Evolutionary conservation across 768 basidiomycete species (phyloP), one percentile per base, ranked within the genome.

Genomic region (Russula dissimulans): DNA sequence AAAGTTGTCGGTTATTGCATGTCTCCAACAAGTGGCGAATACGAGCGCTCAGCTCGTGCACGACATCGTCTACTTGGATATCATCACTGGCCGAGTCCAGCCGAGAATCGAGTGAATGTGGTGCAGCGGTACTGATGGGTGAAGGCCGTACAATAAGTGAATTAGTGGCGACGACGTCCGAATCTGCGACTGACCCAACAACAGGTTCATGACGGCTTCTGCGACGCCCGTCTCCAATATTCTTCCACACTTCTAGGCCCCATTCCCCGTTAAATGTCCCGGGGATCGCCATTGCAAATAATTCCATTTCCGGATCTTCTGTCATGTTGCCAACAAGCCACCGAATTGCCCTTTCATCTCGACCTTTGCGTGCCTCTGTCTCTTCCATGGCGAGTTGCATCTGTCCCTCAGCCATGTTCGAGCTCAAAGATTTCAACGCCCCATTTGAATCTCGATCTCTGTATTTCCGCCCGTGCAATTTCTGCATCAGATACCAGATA

Each of bases 401-500:
- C n/a, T 36, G 49, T 22, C 49, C 49, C 36, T 11, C 7, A 2
- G 34, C 17, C 49, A 50, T 50, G 49, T 50, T 38, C 49, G 49
- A 36, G 12, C 49, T 50, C 6, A 50, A 32, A 31, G 34, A 31
- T 22, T 22, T 51, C 34, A 5, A 36, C 3, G 5, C 10, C 10
- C 34, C 34, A 36, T 36, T 10, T 10, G 22, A 26, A 22, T 4
- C 26, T 3, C 43, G 51, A 15, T 57, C 55, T 1, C 17, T 56
- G 51, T 64, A 54, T 5, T n/a, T 34, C 15, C 59, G 32, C 5
- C 22, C 32, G 17, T 32, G 39, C 3, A 61, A 2, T 5, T 17
- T 49, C 18, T 57, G 59, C 2, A 29, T 3, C 14, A 57, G 2
- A 38, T 22, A 52, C 63, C 63, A 64, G 46, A 64, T 43, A 5